phyloP scores from a whole-genome alignment of 1,139 yeast species.

The Saccharomyces uvarum region DNA sequence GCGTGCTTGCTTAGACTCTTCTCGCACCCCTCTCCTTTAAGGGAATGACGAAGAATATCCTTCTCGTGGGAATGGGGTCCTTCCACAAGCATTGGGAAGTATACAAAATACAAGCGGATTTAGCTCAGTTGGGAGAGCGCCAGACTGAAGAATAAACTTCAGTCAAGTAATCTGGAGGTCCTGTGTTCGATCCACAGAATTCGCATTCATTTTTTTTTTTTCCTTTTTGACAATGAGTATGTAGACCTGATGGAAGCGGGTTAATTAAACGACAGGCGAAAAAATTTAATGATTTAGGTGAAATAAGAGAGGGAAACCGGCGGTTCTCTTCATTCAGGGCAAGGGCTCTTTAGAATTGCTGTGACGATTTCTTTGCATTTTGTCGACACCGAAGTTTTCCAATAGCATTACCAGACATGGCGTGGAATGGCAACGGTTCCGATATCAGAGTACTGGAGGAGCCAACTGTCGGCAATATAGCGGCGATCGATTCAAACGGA shows the following conservation, averaged over 20 bases:
- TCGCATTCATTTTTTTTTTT: constrained; percentile 43
- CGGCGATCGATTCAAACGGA: background rate
- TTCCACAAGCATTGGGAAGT: background rate
- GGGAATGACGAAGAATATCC: constrained; percentile 4
- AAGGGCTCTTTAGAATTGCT: background rate
- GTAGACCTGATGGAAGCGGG: background rate
- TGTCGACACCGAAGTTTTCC: background rate
- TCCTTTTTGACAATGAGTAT: background rate
- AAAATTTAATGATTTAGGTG: background rate
- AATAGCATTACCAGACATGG: background rate
- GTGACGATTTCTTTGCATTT: background rate
- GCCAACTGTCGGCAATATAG: background rate
- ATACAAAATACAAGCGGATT: constrained; percentile 16
- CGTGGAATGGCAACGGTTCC: background rate
- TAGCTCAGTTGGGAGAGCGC: constrained; percentile 31
- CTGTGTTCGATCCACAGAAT: constrained; percentile 86
- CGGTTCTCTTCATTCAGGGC: background rate
- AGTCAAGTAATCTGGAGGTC: constrained; percentile 60
- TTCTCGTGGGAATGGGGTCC: background rate
- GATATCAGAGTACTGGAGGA: background rate
- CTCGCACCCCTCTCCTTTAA: background rate
- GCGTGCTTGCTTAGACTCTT: background rate
- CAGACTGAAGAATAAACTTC: constrained; percentile 25
- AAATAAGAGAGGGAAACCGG: background rate
- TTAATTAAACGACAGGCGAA: background rate